Conservation (phyloP, 1,284 basidiomycete species). For the Puccinia coronata region DNA sequence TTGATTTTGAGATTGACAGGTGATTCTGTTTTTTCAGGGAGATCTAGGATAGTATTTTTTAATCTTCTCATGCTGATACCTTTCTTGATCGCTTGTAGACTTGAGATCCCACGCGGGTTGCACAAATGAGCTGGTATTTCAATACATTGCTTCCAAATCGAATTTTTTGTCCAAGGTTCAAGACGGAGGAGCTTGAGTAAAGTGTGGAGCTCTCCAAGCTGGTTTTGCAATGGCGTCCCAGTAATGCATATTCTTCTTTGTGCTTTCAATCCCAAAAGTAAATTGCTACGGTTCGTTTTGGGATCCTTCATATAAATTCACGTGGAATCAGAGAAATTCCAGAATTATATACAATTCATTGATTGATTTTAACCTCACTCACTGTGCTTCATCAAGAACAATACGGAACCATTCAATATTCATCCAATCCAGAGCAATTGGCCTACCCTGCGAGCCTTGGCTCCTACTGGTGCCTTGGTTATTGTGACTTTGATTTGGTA, state of each 20-base stretch:
- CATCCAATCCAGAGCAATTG: not conserved
- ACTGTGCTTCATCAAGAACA: slow-evolving; percentile 7
- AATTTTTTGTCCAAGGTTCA: slow-evolving; percentile 57
- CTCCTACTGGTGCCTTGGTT: not conserved
- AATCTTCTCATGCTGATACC: not conserved
- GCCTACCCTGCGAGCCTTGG: not conserved
- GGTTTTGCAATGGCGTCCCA: slow-evolving; percentile 54
- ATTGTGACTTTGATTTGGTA: not conserved
- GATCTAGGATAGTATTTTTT: not conserved
- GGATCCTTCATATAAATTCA: not conserved
- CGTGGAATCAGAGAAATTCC: not conserved
- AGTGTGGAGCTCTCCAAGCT: slow-evolving; percentile 57
- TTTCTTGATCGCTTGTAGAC: not conserved
- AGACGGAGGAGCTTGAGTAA: slow-evolving; percentile 57
- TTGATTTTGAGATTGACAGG: not conserved
- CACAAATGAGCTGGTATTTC: not conserved
- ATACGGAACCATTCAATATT: not conserved
- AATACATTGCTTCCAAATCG: slow-evolving; percentile 55
- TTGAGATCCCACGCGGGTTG: not conserved
- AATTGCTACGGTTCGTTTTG: slow-evolving; percentile 53
- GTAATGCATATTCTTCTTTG: slow-evolving; percentile 55
- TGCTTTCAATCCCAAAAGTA: slow-evolving; percentile 56
- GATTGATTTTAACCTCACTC: not conserved
- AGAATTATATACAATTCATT: not conserved
- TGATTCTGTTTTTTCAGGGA: not conserved